A percentile compares a stretch with the other conserved stretches of the same genome.
Evolutionary conservation across 2,329 filamentous ascomycete species (phyloP).

Genomic region (Colletotrichum horii): DNA sequence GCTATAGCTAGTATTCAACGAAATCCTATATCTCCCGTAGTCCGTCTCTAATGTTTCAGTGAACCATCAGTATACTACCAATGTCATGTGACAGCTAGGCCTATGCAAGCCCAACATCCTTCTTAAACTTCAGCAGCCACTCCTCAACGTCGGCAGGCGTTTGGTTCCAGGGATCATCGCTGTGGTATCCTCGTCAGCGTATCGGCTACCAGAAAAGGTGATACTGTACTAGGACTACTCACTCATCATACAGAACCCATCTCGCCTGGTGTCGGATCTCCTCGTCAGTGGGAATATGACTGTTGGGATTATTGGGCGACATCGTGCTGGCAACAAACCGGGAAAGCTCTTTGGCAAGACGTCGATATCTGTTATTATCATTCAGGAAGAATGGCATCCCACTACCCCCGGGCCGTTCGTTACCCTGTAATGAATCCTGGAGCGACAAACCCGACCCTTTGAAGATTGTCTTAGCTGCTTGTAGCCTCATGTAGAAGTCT

Average conservation of each 20-base stretch:
- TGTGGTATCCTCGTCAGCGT: not conserved
- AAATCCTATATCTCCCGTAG: not conserved
- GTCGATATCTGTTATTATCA: constrained; percentile 29
- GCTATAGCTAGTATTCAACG: not conserved
- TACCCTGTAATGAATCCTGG: not conserved
- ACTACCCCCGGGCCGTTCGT: not conserved
- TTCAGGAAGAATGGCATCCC: constrained; percentile 24
- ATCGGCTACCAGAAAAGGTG: not conserved
- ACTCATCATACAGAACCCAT: constrained; percentile 35
- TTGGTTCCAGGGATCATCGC: constrained; percentile 22
- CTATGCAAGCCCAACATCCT: not conserved
- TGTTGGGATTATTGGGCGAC: constrained; percentile 34
- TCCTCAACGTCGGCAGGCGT: constrained; percentile 14
- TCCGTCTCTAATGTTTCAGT: not conserved
- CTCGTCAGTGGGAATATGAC: constrained; percentile 36
- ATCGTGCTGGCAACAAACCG: constrained; percentile 31
- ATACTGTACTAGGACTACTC: not conserved
- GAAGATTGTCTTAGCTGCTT: not conserved
- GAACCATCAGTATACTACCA: not conserved
- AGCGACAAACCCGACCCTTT: not conserved
- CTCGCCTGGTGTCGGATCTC: constrained; percentile 38
- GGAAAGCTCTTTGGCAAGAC: constrained; percentile 25
- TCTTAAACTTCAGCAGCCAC: constrained; percentile 15
- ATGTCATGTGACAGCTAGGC: not conserved
- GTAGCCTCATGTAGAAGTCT: not conserved